A percentile compares a stretch with the other conserved stretches of the same genome.
phyloP scores from a whole-genome alignment of 2,329 filamentous ascomycete species.

The Phaeosphaeriaceae sp. region DNA sequence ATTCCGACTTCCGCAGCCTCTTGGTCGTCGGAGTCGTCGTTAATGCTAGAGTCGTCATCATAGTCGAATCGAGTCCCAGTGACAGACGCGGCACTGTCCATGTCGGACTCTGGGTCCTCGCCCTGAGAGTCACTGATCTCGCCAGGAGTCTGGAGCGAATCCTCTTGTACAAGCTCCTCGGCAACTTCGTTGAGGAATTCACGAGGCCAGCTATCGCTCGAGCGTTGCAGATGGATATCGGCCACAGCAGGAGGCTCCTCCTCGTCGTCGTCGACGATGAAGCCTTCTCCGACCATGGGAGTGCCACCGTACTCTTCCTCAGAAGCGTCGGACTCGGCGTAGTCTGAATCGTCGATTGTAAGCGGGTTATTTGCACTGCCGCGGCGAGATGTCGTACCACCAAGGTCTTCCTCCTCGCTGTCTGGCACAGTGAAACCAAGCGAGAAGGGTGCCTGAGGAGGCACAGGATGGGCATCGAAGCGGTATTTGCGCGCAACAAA shows the following conservation, averaged over 20 bases:
- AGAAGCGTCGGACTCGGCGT: slow-evolving; percentile 7
- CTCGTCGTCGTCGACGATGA: slow-evolving; percentile 9
- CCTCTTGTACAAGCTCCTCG: slow-evolving; percentile 16
- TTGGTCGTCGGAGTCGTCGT: neutral
- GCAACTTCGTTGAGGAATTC: slow-evolving; percentile 8
- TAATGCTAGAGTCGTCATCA: neutral
- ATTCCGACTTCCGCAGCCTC: neutral
- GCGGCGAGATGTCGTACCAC: slow-evolving; percentile 10
- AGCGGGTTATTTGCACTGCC: slow-evolving; percentile 40
- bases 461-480: slow-evolving; percentile 29
- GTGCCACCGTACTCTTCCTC: slow-evolving; percentile 9
- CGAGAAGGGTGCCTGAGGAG: slow-evolving; percentile 18
- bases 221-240: neutral
- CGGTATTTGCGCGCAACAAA: slow-evolving; percentile 41
- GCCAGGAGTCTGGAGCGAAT: slow-evolving; percentile 4
- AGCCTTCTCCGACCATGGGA: slow-evolving; percentile 16
- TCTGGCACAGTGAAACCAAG: slow-evolving; percentile 43
- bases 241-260: neutral
- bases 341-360: slow-evolving; percentile 38
- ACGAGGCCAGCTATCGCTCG: neutral
- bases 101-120: neutral
- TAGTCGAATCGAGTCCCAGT: neutral
- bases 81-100: slow-evolving; percentile 2
- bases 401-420: slow-evolving; percentile 36
- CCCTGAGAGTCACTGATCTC: neutral